These are phyloP conservation scores for Lepidium sativum DNA, from an alignment of 345 rosid genomes.

Conservation along the genomic window DNA sequence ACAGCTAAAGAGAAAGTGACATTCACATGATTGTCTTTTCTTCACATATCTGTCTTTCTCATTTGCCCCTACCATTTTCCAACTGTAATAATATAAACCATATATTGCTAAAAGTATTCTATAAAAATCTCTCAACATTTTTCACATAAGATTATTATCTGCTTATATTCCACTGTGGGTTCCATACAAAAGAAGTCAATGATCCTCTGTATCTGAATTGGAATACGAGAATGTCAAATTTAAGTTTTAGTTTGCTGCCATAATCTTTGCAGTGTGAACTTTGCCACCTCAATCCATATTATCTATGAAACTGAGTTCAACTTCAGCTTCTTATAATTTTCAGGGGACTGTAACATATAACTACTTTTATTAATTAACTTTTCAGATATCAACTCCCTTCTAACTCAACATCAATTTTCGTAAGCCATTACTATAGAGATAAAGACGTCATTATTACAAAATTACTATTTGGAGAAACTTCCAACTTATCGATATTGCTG, in stretches of 20 bases:
- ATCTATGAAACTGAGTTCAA: not conserved
- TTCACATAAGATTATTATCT: not conserved
- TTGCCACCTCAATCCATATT: not conserved
- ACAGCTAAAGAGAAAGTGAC: slow-evolving; percentile 13
- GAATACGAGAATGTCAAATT: not conserved
- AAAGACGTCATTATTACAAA: not conserved
- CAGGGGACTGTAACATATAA: not conserved
- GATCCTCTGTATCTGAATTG: not conserved
- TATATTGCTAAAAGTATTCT: not conserved
- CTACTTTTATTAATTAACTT: not conserved
- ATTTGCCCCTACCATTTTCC: not conserved
- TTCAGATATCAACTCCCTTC: not conserved
- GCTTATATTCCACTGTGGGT: not conserved
- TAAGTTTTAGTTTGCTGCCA: not conserved
- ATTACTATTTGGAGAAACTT: not conserved
- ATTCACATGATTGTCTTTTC: slow-evolving; percentile 7
- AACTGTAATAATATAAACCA: not conserved
- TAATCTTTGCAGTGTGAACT: not conserved
- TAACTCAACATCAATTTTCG: not conserved
- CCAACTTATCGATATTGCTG: not conserved
- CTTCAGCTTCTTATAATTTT: not conserved
- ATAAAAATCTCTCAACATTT: not conserved
- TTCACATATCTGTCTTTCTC: slow-evolving; percentile 17
- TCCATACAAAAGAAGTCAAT: not conserved
- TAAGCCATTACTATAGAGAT: not conserved